Evolutionary conservation across 1,139 yeast genomes (phyloP).

Genomic region (Kodamaea plutei): DNA sequence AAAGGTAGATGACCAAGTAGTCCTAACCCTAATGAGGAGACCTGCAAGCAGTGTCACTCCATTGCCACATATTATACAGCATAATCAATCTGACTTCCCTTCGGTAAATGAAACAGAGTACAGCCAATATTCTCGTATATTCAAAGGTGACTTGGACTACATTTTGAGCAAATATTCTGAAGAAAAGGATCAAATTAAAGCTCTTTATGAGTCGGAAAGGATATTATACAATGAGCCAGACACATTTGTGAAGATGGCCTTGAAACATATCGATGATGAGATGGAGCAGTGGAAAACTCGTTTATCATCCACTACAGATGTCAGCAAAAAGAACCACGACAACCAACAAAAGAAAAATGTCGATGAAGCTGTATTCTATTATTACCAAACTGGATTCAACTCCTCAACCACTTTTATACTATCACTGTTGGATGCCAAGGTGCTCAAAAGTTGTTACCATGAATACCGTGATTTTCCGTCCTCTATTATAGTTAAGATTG

Average conservation of each 20-base stretch:
- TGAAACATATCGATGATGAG: slow-evolving; percentile 47
- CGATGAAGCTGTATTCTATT: slow-evolving; percentile 26
- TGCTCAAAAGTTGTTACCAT: slow-evolving; percentile 61
- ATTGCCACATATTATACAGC: slow-evolving; percentile 42
- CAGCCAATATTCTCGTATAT: slow-evolving; percentile 46
- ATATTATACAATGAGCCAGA: slow-evolving; percentile 59
- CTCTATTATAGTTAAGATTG: slow-evolving; percentile 56
- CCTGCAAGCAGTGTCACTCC: slow-evolving; percentile 59
- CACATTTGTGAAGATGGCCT: slow-evolving; percentile 53
- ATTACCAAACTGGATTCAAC: slow-evolving; percentile 72
- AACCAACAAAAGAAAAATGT: background rate
- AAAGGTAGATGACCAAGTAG: slow-evolving; percentile 53
- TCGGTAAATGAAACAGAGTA: slow-evolving; percentile 25
- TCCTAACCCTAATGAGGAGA: slow-evolving; percentile 68
- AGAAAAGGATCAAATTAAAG: slow-evolving; percentile 50
- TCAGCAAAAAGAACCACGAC: slow-evolving; percentile 2
- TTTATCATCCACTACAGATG: slow-evolving; percentile 1
- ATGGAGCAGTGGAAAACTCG: slow-evolving; percentile 34
- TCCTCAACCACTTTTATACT: slow-evolving; percentile 63
- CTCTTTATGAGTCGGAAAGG: slow-evolving; percentile 53
- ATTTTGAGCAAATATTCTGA: slow-evolving; percentile 48
- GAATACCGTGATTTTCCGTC: slow-evolving; percentile 64
- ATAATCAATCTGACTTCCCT: slow-evolving; percentile 27
- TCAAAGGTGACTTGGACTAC: slow-evolving; percentile 59
- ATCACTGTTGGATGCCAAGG: slow-evolving; percentile 74